Base-by-base conservation (phyloP, 2,329 filamentous ascomycete genomes). In the Trichoderma hamatum region DNA sequence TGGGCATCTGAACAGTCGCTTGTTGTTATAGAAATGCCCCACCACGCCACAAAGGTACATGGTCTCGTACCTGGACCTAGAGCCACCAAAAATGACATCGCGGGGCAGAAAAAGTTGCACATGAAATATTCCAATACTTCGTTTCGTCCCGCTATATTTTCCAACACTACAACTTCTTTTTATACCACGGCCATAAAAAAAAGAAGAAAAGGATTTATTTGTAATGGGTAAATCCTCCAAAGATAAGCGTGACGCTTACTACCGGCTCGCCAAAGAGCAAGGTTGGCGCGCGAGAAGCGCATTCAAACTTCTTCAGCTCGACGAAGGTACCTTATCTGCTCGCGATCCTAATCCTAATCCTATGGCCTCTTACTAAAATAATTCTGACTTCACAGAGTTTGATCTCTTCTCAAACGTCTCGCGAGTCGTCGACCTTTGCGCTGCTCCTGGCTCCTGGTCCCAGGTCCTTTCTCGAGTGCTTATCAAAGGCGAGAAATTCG, bases 211-310 rank as follows among this genome's bases (percentile, higher is more conserved):
- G 24, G 46, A 10, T 19, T n/a, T 14, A 24, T 3, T 19, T 72
- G 80, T 55, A 34, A 97, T 97, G 94, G 94, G 94, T 1, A 98
- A 98, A 80, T 97, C 96, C 1, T 98, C 95, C 59, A 99, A 99
- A 81, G 96, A 99, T 78, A 99, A 99, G 82, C 92, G 96, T 65
- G 96, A 99, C 80, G 94, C 94, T 56, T 99, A 99, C 82, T 99
- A 99, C 78, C 89, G 96, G 66, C 91, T 99, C 10, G 96, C 96
- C 21, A 99, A 99, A 82, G 96, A 99, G 80, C 96, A 99, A 84
- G 96, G 96, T 72, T 99, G 96, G 95, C 92, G 96, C 43, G 96
- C 96, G 32, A 88, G 96, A 69, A 97, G 94, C 73, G 96, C 96
- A 10, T 99, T 97, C 84, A 99, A 99, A 81, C 88, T 99, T 28